Conservation (phyloP, 352 stramenopile species). For the Thalassiosira pacifica region DNA sequence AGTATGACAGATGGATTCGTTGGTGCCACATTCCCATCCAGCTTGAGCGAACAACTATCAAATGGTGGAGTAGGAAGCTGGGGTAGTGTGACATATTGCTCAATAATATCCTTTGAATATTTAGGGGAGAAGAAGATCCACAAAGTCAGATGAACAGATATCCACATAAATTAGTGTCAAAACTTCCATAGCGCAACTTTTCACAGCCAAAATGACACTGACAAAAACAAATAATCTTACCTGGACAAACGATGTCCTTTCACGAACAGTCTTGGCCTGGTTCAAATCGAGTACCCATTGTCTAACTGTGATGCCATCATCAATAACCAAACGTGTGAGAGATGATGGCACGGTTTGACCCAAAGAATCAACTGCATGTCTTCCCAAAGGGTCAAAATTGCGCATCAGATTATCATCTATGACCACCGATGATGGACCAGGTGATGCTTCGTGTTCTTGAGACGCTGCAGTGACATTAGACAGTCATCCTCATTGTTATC, state of each 20-base stretch:
- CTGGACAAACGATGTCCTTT: conserved; percentile 75
- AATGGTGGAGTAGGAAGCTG: conserved; percentile 59
- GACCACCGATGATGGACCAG: background rate
- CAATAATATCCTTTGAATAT: conserved; percentile 45
- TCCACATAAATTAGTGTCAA: background rate
- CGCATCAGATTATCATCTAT: conserved; percentile 31
- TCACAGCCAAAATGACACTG: background rate
- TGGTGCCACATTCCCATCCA: conserved; percentile 13
- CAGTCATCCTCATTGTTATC: conserved; percentile 50
- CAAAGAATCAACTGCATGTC: conserved; percentile 13
- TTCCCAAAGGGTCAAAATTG: conserved; percentile 75
- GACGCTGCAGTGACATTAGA: conserved; percentile 48
- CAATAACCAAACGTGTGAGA: conserved; percentile 66
- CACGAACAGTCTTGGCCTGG: conserved; percentile 60
- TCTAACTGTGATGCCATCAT: conserved; percentile 73
- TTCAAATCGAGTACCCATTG: conserved; percentile 76
- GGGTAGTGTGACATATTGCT: conserved; percentile 55
- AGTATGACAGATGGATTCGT: conserved; percentile 52
- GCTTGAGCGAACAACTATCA: too few species aligned
- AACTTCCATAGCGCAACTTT: too few species aligned
- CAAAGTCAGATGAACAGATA: conserved; percentile 14
- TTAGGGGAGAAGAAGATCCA: conserved; percentile 25
- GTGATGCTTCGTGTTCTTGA: conserved; percentile 59
- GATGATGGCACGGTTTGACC: conserved; percentile 44
- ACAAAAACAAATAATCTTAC: conserved; percentile 25